phyloP scores from a whole-genome alignment of 768 basidiomycete genomes.

The Termitomyces sp. region DNA sequence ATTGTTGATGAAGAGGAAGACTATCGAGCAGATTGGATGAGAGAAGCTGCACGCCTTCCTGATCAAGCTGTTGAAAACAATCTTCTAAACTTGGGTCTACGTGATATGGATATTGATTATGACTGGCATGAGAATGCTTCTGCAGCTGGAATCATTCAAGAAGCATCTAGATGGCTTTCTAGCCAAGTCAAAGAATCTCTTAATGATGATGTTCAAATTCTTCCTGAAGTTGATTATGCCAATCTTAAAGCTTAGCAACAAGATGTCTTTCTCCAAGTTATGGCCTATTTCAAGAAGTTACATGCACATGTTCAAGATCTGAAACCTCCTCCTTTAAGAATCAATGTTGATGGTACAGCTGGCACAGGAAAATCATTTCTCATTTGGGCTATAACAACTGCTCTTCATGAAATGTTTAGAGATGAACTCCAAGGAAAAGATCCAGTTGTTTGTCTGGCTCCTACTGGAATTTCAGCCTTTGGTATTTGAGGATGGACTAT shows the following conservation, averaged over 20 bases:
- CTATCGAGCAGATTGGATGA: no score
- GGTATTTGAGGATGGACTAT: not conserved
- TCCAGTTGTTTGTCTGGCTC: no score
- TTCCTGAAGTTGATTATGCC: conserved; percentile 13
- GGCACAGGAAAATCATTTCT: no score
- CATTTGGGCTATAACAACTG: no score
- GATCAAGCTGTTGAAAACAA: no score
- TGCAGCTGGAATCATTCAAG: not conserved
- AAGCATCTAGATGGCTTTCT: conserved; percentile 14
- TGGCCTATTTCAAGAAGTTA: conserved; percentile 7
- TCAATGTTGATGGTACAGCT: no score
- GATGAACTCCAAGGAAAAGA: no score
- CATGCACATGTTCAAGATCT: not conserved
- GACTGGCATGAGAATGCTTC: conserved; percentile 10
- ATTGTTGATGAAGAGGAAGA: no score
- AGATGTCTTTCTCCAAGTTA: not conserved
- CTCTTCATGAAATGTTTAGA: no score
- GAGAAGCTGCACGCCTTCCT: no score
- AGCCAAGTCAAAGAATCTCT: conserved; percentile 1
- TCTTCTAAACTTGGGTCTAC: not conserved
- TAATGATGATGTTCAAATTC: conserved; percentile 13
- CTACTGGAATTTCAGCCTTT: no score
- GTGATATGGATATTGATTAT: conserved; percentile 18
- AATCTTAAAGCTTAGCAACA: not conserved
- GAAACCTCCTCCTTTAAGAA: no score